Percentiles rank a stretch among this genome's conserved stretches.
phyloP scores from a whole-genome alignment of 805 yeast genomes.

The Saccharomycopsis microspora region DNA sequence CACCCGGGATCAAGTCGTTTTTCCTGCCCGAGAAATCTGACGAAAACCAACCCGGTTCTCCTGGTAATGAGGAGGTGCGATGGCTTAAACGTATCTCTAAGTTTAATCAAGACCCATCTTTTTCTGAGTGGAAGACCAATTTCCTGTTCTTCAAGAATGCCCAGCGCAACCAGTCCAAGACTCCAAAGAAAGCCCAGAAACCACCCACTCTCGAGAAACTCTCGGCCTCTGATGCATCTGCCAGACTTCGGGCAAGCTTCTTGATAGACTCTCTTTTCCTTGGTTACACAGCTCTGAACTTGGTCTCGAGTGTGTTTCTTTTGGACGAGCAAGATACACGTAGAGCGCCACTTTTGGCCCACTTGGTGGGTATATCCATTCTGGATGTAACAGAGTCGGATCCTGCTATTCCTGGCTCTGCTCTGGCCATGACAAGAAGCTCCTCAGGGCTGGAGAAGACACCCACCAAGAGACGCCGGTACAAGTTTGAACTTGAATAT shows the following conservation, averaged over 20 bases:
- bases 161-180: neutral
- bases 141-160: constrained; percentile 11
- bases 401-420: neutral
- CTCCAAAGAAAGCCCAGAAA: neutral
- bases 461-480: constrained; percentile 26
- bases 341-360: constrained; percentile 74
- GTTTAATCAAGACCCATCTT: constrained; percentile 13
- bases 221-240: constrained; percentile 7
- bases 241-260: constrained; percentile 12
- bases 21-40: neutral
- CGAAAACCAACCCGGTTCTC: neutral
- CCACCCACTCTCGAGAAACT: constrained; percentile 3
- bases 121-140: constrained; percentile 15
- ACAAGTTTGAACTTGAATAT: constrained; percentile 71
- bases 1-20: constrained; percentile 9
- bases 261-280: constrained; percentile 42
- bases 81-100: constrained; percentile 14
- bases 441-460: neutral
- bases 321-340: constrained; percentile 66
- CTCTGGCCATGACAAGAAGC: neutral
- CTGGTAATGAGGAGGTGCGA: constrained; percentile 5
- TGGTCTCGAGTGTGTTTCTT: constrained; percentile 63
- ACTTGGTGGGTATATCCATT: constrained; percentile 58
- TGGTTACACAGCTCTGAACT: constrained; percentile 64
- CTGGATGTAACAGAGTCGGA: constrained; percentile 31